A percentile compares a stretch with the other conserved stretches of the same genome.
Conservation (phyloP, 169 alveolate species). For the Plasmodium fragile region DNA sequence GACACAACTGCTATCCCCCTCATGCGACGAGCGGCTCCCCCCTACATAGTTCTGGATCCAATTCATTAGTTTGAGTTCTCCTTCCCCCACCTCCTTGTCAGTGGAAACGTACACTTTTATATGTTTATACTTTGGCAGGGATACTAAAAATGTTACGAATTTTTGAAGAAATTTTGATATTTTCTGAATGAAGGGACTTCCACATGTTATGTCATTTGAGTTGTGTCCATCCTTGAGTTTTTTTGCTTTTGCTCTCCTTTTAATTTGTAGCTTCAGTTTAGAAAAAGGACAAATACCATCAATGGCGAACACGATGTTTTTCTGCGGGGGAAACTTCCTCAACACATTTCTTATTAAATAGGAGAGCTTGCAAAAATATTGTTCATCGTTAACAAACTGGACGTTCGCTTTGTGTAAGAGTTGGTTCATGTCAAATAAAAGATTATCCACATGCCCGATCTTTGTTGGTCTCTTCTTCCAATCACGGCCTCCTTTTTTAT, state of each 20-base stretch:
- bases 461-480: neutral
- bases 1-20: neutral
- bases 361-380: constrained; percentile 69
- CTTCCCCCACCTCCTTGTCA: constrained; percentile 78
- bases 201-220: constrained; percentile 78
- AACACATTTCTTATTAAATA: constrained; percentile 70
- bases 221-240: neutral
- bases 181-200: constrained; percentile 76
- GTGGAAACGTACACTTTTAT: constrained; percentile 77
- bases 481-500: neutral
- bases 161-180: constrained; percentile 55
- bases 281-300: constrained; percentile 84
- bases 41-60: constrained; percentile 72
- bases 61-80: constrained; percentile 81
- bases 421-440: constrained; percentile 81
- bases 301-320: constrained; percentile 78
- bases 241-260: constrained; percentile 67
- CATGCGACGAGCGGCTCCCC: neutral
- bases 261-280: constrained; percentile 73
- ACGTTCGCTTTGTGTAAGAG: constrained; percentile 80
- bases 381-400: constrained; percentile 30
- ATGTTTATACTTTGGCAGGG: constrained; percentile 17
- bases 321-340: constrained; percentile 52
- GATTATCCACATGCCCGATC: constrained; percentile 55
- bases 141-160: constrained; percentile 62